Conservation (phyloP, 805 yeast species). For the Henningerozyma blattae region DNA sequence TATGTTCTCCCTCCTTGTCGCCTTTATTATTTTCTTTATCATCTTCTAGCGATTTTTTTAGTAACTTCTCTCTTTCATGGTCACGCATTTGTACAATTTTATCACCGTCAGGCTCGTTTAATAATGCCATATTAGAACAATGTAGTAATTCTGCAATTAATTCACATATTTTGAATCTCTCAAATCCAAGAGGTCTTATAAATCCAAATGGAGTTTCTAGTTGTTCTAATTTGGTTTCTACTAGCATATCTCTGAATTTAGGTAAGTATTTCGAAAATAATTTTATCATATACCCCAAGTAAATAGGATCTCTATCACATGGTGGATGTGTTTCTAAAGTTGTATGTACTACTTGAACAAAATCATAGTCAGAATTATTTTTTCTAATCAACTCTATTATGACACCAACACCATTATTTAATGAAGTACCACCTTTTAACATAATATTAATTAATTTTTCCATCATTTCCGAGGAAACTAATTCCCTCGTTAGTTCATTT, state of each 20-base stretch:
- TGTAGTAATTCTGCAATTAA: conserved; percentile 87
- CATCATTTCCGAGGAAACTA: conserved; percentile 66
- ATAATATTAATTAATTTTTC: conserved; percentile 60
- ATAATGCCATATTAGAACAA: conserved; percentile 88
- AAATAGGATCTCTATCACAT: conserved; percentile 82
- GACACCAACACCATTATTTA: conserved; percentile 90
- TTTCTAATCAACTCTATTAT: conserved; percentile 89
- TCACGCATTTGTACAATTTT: conserved; percentile 62
- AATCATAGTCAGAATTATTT: conserved; percentile 91
- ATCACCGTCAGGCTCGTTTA: conserved; percentile 70
- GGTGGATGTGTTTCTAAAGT: conserved; percentile 88
- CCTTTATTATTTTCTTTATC: conserved; percentile 1
- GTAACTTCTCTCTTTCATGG: conserved; percentile 33
- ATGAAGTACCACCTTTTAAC: conserved; percentile 74
- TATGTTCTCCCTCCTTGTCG: conserved; percentile 1
- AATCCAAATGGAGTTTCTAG: conserved; percentile 35
- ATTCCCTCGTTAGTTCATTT: conserved; percentile 81
- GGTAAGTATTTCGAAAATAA: conserved; percentile 69
- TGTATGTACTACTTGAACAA: conserved; percentile 71
- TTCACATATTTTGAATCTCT: conserved; percentile 85
- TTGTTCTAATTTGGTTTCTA: conserved; percentile 25
- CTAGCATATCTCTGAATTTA: conserved; percentile 49
- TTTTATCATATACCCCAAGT: conserved; percentile 72
- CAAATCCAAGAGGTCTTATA: conserved; percentile 82
- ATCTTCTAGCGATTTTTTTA: conserved; percentile 9